Evolutionary conservation across 2,329 filamentous ascomycete species (phyloP).

Genomic region (Colletotrichum truncatum): DNA sequence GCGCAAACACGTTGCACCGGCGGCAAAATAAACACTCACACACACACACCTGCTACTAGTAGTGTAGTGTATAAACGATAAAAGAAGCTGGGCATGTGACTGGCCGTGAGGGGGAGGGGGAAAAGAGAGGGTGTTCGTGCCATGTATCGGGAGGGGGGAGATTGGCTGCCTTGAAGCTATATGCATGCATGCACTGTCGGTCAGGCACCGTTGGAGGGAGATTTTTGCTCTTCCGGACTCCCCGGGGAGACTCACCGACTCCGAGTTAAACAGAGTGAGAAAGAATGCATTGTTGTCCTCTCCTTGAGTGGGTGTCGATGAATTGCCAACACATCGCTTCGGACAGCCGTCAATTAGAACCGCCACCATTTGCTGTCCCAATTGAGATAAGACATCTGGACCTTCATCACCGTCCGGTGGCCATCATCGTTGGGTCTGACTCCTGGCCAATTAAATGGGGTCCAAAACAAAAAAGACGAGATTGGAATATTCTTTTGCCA

Average conservation of each 20-base stretch:
- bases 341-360: no score
- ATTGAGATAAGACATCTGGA: neutral
- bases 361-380: neutral
- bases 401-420: neutral
- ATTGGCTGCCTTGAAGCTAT: slow-evolving; percentile 28
- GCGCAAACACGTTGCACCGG: neutral
- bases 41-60: no score
- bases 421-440: neutral
- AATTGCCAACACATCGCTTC: no score
- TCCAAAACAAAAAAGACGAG: neutral
- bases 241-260: no score
- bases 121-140: no score
- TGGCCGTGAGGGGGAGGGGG: neutral
- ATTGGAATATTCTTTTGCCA: neutral
- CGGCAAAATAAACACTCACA: neutral
- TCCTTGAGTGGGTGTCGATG: no score
- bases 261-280: no score
- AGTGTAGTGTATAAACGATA: neutral
- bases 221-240: no score
- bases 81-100: neutral
- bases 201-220: no score
- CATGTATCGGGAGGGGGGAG: slow-evolving; percentile 29
- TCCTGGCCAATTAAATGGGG: neutral
- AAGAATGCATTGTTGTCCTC: no score
- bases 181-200: no score